Evolutionary conservation across 495 filamentous ascomycete genomes (phyloP).

Genomic region (Lophiostoma macrostomum): DNA sequence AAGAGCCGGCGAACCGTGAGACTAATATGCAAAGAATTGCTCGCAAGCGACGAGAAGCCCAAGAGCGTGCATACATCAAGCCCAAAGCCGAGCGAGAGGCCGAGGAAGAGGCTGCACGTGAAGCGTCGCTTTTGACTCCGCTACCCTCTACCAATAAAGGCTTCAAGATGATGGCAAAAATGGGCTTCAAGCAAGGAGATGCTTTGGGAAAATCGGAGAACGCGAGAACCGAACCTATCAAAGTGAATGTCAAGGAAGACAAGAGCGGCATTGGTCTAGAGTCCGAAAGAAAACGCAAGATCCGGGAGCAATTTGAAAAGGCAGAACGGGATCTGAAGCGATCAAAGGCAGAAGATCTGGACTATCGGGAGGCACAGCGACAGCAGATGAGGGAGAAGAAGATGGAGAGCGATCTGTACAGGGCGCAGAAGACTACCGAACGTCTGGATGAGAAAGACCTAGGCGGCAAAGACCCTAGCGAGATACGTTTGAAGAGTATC

Average conservation of each 20-base stretch:
- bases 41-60: slow-evolving; percentile 50
- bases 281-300: slow-evolving; percentile 75
- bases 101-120: slow-evolving; percentile 65
- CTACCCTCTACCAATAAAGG: slow-evolving; percentile 70
- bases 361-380: slow-evolving; percentile 71
- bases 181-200: slow-evolving; percentile 77
- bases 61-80: slow-evolving; percentile 50
- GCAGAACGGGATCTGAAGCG: slow-evolving; percentile 53
- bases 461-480: background rate
- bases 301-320: slow-evolving; percentile 55
- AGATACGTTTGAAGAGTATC: slow-evolving; percentile 54
- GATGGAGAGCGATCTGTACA: slow-evolving; percentile 62
- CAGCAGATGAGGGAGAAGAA: slow-evolving; percentile 69
- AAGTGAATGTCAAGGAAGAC: slow-evolving; percentile 69
- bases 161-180: slow-evolving; percentile 91
- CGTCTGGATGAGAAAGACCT: slow-evolving; percentile 57
- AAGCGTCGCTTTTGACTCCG: slow-evolving; percentile 69
- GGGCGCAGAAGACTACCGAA: slow-evolving; percentile 81
- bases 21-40: slow-evolving; percentile 56
- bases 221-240: slow-evolving; percentile 61
- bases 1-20: slow-evolving; percentile 48
- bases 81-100: slow-evolving; percentile 80
- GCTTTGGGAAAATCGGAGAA: slow-evolving; percentile 59
- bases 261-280: slow-evolving; percentile 83
- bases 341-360: slow-evolving; percentile 65